phyloP scores from a whole-genome alignment of 768 basidiomycete species.

The Agaricus bisporus region DNA sequence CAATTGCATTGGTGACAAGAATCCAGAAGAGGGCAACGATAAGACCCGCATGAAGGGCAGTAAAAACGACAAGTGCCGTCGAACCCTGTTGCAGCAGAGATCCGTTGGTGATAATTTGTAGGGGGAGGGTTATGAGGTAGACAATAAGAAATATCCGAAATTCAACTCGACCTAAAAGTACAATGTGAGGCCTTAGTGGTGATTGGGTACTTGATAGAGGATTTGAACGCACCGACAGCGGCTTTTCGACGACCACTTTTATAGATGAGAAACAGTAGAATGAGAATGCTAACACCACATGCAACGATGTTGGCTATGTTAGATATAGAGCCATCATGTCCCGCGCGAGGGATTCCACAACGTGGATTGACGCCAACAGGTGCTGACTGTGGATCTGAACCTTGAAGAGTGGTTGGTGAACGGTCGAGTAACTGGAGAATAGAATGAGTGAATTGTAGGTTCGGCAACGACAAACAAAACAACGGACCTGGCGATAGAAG shows the following conservation, averaged over 20 bases:
- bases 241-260: constrained; percentile 66
- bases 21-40: constrained; percentile 78
- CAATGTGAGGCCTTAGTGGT: background rate
- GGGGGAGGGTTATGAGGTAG: constrained; percentile 66
- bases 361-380: constrained; percentile 79
- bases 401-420: constrained; percentile 25
- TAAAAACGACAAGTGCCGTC: constrained; percentile 59
- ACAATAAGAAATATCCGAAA: constrained; percentile 57
- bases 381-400: constrained; percentile 39
- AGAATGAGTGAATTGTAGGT: background rate
- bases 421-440: constrained; percentile 30
- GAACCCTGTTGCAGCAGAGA: constrained; percentile 75
- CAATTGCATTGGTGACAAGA: constrained; percentile 67
- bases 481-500: constrained; percentile 77
- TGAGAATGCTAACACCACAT: constrained; percentile 67
- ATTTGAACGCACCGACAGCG: constrained; percentile 56
- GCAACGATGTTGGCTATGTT: constrained; percentile 85
- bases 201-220: no score
- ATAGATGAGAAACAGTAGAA: constrained; percentile 51
- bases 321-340: constrained; percentile 54
- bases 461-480: constrained; percentile 16
- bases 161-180: constrained; percentile 54
- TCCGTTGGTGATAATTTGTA: constrained; percentile 80
- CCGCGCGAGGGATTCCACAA: constrained; percentile 71
- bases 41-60: constrained; percentile 73